A percentile compares a stretch with the other conserved stretches of the same genome.
Evolutionary conservation across 164 flowering plant genomes (phyloP).

Genomic region (Malania oleifera): DNA sequence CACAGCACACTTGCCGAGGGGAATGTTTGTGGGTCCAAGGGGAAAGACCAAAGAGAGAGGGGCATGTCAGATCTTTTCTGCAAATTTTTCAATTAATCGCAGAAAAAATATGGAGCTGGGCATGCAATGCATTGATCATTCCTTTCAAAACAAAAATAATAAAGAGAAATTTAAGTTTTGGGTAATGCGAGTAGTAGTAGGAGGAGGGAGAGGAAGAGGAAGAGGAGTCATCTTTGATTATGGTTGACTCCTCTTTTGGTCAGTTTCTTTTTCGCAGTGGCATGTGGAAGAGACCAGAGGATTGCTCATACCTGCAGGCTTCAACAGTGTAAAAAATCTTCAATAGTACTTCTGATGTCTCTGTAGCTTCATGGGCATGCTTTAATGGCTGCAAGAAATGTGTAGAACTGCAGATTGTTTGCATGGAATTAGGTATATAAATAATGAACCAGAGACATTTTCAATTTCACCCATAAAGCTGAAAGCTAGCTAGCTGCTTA

Average conservation of each 20-base stretch:
- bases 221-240: no score
- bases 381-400: slow-evolving; percentile 4
- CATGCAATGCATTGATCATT: slow-evolving; percentile 23
- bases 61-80: slow-evolving; percentile 38
- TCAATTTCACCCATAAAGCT: no score
- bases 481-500: no score
- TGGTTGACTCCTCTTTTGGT: no score
- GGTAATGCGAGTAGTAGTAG: slow-evolving; percentile 6
- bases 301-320: slow-evolving; percentile 14
- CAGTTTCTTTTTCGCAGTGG: neutral
- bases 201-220: no score
- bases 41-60: slow-evolving; percentile 19
- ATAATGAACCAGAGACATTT: no score
- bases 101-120: slow-evolving; percentile 9
- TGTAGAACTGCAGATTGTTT: no score
- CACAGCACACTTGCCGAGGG: slow-evolving; percentile 52
- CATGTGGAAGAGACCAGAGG: slow-evolving; percentile 16
- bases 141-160: slow-evolving; percentile 23
- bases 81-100: slow-evolving; percentile 18
- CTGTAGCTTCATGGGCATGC: slow-evolving; percentile 5
- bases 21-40: slow-evolving; percentile 75
- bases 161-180: no score
- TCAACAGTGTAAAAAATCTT: no score
- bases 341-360: neutral
- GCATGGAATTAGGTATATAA: no score